phyloP scores from a whole-genome alignment of 2,329 filamentous ascomycete species.

The Monosporascus ibericus region DNA sequence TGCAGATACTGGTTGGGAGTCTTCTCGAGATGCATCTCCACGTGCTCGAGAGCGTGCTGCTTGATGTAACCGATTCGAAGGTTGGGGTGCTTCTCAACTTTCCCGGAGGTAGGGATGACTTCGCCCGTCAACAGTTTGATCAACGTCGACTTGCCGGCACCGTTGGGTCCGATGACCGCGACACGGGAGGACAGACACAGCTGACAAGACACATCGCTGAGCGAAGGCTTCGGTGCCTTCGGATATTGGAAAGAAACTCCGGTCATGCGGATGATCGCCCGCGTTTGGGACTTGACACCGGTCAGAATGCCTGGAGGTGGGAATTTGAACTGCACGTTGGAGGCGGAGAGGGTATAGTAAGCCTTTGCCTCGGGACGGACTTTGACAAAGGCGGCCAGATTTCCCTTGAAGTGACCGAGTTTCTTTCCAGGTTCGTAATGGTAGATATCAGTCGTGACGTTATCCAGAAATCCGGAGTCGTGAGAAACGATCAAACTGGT shows the following conservation, averaged over 20 bases:
- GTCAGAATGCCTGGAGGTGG: constrained; percentile 89
- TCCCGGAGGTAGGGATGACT: constrained; percentile 72
- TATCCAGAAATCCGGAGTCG: constrained; percentile 95
- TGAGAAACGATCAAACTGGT: constrained; percentile 97
- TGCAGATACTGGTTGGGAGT: constrained; percentile 98
- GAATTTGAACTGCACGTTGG: constrained; percentile 94
- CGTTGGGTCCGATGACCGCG: constrained; percentile 94
- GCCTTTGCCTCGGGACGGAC: constrained; percentile 90
- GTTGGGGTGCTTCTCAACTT: constrained; percentile 97
- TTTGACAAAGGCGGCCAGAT: constrained; percentile 78
- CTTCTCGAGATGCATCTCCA: constrained; percentile 99
- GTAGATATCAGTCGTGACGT: constrained; percentile 97
- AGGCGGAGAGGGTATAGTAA: constrained; percentile 92
- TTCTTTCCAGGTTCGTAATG: constrained; percentile 97
- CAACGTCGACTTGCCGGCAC: constrained; percentile 95
- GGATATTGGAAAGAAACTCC: constrained; percentile 93
- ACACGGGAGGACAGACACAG: constrained; percentile 86
- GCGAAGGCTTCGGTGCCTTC: constrained; percentile 79
- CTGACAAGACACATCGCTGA: constrained; percentile 80
- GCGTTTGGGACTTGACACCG: constrained; percentile 91
- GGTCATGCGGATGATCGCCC: constrained; percentile 91
- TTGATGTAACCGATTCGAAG: constrained; percentile 99
- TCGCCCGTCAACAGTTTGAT: constrained; percentile 97
- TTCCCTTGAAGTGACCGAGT: constrained; percentile 78
- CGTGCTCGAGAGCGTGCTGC: constrained; percentile 97